Conservation (phyloP, 495 filamentous ascomycete species). For the Penicillium manginii region DNA sequence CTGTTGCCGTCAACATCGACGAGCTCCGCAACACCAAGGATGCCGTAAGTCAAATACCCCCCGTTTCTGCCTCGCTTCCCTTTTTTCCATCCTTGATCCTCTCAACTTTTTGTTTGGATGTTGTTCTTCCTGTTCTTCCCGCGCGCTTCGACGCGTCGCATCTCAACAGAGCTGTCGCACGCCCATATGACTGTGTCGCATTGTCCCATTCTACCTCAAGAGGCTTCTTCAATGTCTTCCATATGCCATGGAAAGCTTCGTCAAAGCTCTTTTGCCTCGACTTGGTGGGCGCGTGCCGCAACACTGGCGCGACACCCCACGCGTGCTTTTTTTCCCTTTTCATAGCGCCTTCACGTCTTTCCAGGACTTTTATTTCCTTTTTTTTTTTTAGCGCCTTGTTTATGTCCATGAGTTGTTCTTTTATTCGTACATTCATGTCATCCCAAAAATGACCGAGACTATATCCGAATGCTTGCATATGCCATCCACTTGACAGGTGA, state of each 20-base stretch:
- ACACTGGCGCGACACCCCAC: not conserved
- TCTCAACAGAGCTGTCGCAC: constrained; percentile 16
- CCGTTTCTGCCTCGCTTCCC: constrained; percentile 7
- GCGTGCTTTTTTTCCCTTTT: not conserved
- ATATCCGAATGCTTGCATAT: not conserved
- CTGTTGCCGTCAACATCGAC: constrained; percentile 56
- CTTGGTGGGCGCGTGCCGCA: not conserved
- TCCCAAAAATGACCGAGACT: not conserved
- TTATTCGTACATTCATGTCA: not conserved
- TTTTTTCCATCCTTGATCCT: constrained; percentile 11
- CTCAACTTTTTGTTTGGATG: constrained; percentile 15
- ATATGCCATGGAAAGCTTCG: not conserved
- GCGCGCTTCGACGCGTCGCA: constrained; percentile 32
- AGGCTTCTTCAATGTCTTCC: not conserved
- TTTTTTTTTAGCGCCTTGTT: not conserved
- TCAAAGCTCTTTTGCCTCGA: not conserved
- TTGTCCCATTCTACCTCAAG: constrained; percentile 8
- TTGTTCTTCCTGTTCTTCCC: constrained; percentile 17
- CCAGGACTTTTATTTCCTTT: not conserved
- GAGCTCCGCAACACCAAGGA: constrained; percentile 67
- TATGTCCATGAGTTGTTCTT: not conserved
- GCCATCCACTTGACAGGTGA: too few relatives aligned
- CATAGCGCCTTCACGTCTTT: not conserved
- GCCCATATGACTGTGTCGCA: not conserved
- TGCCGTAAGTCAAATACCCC: constrained; percentile 54